Evolutionary conservation across 192 early-diverging fungal genomes (phyloP), one percentile per base, ranked within the genome.

Genomic region (Obelidium mucronatum): DNA sequence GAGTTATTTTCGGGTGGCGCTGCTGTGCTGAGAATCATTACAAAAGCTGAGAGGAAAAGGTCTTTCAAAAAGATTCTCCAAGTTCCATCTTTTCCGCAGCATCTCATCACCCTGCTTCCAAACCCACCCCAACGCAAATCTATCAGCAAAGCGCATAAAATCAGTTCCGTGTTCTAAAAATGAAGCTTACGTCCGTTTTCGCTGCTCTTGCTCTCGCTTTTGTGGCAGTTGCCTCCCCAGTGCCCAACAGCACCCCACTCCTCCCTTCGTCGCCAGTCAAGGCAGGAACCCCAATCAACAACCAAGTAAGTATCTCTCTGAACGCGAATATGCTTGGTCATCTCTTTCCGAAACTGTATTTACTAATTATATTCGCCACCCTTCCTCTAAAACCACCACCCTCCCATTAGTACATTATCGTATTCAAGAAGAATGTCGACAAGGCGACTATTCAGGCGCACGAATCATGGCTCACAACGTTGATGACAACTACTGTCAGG

Each of bases 391-490:
- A 58, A 58, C 11, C 55, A 26, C 24, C 1, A 62, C 4, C 0
- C n/a, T n/a, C n/a, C n/a, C n/a, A n/a, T n/a, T 22, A 74, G 72
- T 77, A 77, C 76, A 77, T 77, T 34, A 51, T 77, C 76, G 76
- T 77, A 15, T 77, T 77, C 67, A 77, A 77, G 40, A 54, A 55
- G n/a, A 17, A 71, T 34, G 58, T 61, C 8, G 28, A 28, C 40
- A 24, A 28, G 5, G 33, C 36, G 22, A 34, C 64, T 8, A 42
- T 70, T 42, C n/a, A 26, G 19, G 40, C 64, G 2, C 76, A 77
- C 58, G 76, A 77, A 58, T 22, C 22, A 3, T 77, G 64, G 65
- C 76, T 77, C 54, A 30, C 40, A 17, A 70, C 19, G 34, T 40
- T 74, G n/a, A 60, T 70, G 53, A 13, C 67, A n/a, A 34, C 76